Conservation (phyloP, 441 rosid genomes). For the Jatropha podagrica region DNA sequence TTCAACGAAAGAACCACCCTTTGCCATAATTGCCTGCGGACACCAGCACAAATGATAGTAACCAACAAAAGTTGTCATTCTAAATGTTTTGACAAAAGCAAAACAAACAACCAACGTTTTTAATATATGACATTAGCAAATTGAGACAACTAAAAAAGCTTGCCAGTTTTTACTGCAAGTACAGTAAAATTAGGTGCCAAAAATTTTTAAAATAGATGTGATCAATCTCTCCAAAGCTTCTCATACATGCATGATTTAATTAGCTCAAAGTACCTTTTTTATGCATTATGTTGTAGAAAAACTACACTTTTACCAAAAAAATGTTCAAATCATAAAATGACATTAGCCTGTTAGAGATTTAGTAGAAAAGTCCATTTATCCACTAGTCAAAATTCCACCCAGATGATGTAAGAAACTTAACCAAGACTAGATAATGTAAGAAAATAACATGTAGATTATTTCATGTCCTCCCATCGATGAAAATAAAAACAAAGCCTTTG, state of each 20-base stretch:
- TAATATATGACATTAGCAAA: neutral
- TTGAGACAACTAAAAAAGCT: neutral
- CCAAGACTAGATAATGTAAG: neutral
- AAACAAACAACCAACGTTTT: neutral
- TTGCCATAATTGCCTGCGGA: conserved; percentile 70
- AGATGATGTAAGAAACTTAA: neutral
- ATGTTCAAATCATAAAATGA: neutral
- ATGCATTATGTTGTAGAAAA: neutral
- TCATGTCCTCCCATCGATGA: neutral
- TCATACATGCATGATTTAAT: neutral
- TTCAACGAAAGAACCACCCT: conserved; percentile 82
- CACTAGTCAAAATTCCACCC: neutral
- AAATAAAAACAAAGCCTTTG: neutral
- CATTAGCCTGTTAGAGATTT: neutral
- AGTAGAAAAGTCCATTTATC: neutral
- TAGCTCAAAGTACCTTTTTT: neutral
- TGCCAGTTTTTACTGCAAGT: neutral
- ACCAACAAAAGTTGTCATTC: neutral
- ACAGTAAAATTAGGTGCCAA: neutral
- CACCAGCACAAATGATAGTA: conserved; percentile 3
- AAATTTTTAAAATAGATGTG: neutral
- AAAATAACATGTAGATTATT: neutral
- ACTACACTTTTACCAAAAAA: neutral
- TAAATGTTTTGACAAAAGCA: neutral
- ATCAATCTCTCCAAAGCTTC: neutral